These are phyloP conservation scores for Pseudocercospora vitis DNA, from an alignment of 2,329 filamentous ascomycete genomes.

Conservation along the genomic window DNA sequence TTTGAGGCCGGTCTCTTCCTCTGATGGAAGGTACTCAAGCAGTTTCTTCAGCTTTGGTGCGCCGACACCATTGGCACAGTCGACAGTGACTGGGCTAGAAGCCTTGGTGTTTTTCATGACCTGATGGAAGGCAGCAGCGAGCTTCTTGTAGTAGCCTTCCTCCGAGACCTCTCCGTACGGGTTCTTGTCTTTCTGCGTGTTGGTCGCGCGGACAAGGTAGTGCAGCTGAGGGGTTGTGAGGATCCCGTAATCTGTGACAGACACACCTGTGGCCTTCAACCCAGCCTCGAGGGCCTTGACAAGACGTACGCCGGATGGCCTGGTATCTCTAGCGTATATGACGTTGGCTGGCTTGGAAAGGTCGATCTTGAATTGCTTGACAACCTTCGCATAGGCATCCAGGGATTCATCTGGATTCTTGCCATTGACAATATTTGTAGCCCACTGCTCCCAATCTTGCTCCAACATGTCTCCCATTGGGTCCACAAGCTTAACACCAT, in stretches of 20 bases:
- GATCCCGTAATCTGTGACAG: constrained; percentile 82
- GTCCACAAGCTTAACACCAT: constrained; percentile 94
- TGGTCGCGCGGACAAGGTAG: constrained; percentile 91
- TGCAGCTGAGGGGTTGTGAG: constrained; percentile 97
- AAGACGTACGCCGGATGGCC: constrained; percentile 83
- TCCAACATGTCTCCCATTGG: constrained; percentile 98
- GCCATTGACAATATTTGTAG: constrained; percentile 86
- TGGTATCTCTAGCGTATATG: constrained; percentile 87
- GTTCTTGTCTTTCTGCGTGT: constrained; percentile 83
- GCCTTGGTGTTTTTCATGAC: constrained; percentile 77
- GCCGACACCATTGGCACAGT: constrained; percentile 96
- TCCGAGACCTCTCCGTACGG: constrained; percentile 89
- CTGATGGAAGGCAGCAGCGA: constrained; percentile 77
- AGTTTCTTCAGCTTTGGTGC: constrained; percentile 86
- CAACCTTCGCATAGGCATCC: constrained; percentile 73
- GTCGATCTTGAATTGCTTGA: constrained; percentile 74
- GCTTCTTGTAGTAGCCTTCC: constrained; percentile 91
- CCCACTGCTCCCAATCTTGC: constrained; percentile 85
- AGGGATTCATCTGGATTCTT: constrained; percentile 71
- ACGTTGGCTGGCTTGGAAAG: constrained; percentile 69
- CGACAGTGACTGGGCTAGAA: constrained; percentile 74
- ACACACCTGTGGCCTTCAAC: constrained; percentile 70
- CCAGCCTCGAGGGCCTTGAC: constrained; percentile 77
- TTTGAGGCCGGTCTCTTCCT: constrained; percentile 64
- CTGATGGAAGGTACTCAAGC: constrained; percentile 74